phyloP scores from a whole-genome alignment of 106 monocot species.

The Dioscorea alata region DNA sequence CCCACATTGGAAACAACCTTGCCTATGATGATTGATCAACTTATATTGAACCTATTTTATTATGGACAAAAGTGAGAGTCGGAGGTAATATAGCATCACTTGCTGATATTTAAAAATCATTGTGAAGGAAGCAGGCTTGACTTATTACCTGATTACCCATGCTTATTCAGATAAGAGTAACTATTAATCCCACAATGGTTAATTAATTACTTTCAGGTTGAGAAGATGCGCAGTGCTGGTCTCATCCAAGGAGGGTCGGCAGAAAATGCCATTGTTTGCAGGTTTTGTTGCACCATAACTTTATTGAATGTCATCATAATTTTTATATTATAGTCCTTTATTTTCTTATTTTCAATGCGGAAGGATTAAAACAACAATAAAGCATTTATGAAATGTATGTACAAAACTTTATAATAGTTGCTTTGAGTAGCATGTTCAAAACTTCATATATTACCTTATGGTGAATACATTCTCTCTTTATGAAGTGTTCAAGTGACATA shows the following conservation, averaged over 20 bases:
- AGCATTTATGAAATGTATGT: background rate
- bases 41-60: no score
- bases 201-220: conserved; percentile 34
- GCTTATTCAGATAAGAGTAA: no score
- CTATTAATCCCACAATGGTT: no score
- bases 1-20: no score
- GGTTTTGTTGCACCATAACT: conserved; percentile 22
- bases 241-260: conserved; percentile 80
- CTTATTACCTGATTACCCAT: no score
- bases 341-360: background rate
- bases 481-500: no score
- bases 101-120: no score
- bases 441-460: background rate
- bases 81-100: no score
- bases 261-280: conserved; percentile 92
- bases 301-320: background rate
- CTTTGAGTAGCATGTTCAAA: background rate
- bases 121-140: no score
- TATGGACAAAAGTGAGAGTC: no score
- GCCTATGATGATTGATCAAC: no score
- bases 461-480: background rate
- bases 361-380: background rate
- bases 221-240: conserved; percentile 47
- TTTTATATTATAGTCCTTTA: background rate
- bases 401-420: background rate